These are phyloP conservation scores for Aspergillus flavus DNA, from an alignment of 2,329 filamentous ascomycete genomes.

Conservation along the genomic window DNA sequence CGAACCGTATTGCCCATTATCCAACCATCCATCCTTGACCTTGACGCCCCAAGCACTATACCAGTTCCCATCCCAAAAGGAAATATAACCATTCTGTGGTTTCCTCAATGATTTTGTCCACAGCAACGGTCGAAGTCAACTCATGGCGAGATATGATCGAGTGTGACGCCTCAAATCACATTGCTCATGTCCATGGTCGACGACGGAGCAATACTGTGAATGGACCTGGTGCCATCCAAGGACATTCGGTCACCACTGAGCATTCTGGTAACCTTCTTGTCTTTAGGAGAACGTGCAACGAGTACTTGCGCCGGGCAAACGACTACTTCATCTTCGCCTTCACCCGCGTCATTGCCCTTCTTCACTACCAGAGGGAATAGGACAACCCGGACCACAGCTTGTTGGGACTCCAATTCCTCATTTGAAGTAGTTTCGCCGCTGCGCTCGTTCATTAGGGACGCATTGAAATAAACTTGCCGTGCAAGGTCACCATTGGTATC, in stretches of 20 bases:
- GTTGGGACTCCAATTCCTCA: slow-evolving; percentile 75
- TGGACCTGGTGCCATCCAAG: slow-evolving; percentile 41
- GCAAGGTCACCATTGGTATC: slow-evolving; percentile 88
- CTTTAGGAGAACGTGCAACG: slow-evolving; percentile 61
- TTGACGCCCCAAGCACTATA: slow-evolving; percentile 6
- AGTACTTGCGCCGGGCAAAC: slow-evolving; percentile 94
- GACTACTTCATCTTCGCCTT: slow-evolving; percentile 91
- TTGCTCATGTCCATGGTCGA: slow-evolving; percentile 48
- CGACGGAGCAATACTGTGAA: slow-evolving; percentile 47
- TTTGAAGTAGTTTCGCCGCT: slow-evolving; percentile 71
- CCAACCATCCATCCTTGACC: background rate
- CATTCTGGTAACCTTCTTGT: slow-evolving; percentile 42
- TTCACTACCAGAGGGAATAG: slow-evolving; percentile 96
- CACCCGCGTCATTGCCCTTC: slow-evolving; percentile 84
- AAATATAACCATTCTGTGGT: background rate
- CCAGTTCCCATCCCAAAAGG: background rate
- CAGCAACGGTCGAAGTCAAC: background rate
- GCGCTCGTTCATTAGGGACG: slow-evolving; percentile 91
- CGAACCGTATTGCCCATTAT: background rate
- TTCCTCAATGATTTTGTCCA: background rate
- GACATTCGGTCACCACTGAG: slow-evolving; percentile 47
- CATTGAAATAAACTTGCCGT: slow-evolving; percentile 88
- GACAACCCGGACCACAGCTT: slow-evolving; percentile 83
- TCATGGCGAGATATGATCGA: slow-evolving; percentile 18
- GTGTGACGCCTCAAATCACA: slow-evolving; percentile 49